Conservation (phyloP, 2,329 filamentous ascomycete genomes). For the Colletotrichum graminicola region DNA sequence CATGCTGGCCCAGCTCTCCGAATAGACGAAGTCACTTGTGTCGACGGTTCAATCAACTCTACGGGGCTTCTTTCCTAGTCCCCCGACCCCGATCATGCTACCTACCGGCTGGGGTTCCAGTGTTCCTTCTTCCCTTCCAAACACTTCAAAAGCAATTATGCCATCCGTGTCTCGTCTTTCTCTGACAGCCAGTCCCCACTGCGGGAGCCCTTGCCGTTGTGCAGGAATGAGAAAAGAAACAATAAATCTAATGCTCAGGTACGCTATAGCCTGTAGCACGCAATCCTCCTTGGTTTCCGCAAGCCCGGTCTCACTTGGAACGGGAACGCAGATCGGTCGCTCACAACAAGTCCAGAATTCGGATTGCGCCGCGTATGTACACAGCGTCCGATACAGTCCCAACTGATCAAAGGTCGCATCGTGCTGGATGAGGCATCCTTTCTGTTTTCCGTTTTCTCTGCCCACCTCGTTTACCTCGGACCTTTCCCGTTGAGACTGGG, state of each 20-base stretch:
- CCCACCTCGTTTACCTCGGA: not conserved
- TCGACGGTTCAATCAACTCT: not conserved
- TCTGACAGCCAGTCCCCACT: constrained; percentile 2
- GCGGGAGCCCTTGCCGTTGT: constrained; percentile 2
- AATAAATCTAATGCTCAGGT: constrained; percentile 2
- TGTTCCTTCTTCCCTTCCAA: constrained; percentile 23
- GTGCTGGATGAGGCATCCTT: constrained; percentile 13
- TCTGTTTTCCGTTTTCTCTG: not conserved
- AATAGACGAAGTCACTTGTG: constrained; percentile 1
- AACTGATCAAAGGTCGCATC: constrained; percentile 13
- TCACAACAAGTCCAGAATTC: not conserved
- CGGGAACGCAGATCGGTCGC: constrained; percentile 9
- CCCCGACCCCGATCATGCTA: constrained; percentile 8
- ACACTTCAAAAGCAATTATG: constrained; percentile 21
- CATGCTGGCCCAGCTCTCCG: not conserved
- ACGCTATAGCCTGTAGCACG: constrained; percentile 5
- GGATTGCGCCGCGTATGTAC: constrained; percentile 5
- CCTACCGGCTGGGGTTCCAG: constrained; percentile 11
- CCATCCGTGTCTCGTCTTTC: constrained; percentile 10
- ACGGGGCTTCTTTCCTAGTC: not conserved
- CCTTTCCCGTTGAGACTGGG: not conserved
- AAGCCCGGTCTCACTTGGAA: constrained; percentile 2
- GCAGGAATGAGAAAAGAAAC: constrained; percentile 27
- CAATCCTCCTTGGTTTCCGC: constrained; percentile 17
- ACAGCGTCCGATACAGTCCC: constrained; percentile 12